Percentiles rank a stretch among this genome's conserved stretches.
These are phyloP conservation scores for Middelhovenomyces tepae DNA, from an alignment of 805 yeast species.

Conservation along the genomic window DNA sequence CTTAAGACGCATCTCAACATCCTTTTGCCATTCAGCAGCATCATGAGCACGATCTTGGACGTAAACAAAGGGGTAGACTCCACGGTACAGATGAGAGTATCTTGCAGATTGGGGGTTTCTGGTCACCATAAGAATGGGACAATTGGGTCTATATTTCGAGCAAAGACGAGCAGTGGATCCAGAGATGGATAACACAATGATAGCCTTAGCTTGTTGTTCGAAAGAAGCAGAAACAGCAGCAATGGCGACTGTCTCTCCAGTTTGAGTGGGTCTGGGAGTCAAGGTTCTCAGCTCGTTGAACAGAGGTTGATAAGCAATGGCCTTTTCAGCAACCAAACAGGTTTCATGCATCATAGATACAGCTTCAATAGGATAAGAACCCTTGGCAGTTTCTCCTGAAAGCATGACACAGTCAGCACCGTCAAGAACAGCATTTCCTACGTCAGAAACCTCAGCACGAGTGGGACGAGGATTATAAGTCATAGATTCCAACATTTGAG, in stretches of 20 bases:
- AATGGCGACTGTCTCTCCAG: slow-evolving; percentile 94
- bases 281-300: slow-evolving; percentile 83
- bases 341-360: slow-evolving; percentile 99
- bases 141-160: slow-evolving; percentile 95
- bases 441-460: slow-evolving; percentile 98
- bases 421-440: slow-evolving; percentile 97
- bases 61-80: slow-evolving; percentile 96
- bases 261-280: slow-evolving; percentile 80
- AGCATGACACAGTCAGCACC: slow-evolving; percentile 99
- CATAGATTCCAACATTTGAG: slow-evolving; percentile 99
- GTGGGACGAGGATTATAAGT: slow-evolving; percentile 99
- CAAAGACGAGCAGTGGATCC: slow-evolving; percentile 94
- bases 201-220: slow-evolving; percentile 95
- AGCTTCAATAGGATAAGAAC: slow-evolving; percentile 96
- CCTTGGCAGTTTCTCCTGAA: slow-evolving; percentile 99
- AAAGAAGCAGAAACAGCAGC: slow-evolving; percentile 95
- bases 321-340: slow-evolving; percentile 91
- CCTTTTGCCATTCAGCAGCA: slow-evolving; percentile 83
- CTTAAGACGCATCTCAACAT: slow-evolving; percentile 89
- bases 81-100: slow-evolving; percentile 93
- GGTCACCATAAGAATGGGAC: slow-evolving; percentile 96
- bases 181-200: slow-evolving; percentile 88
- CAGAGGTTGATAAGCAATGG: slow-evolving; percentile 73
- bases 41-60: slow-evolving; percentile 42
- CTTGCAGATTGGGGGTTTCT: slow-evolving; percentile 91